Conservation (phyloP, 73 alveolate genomes). For the Tetrahymena elliotti region DNA sequence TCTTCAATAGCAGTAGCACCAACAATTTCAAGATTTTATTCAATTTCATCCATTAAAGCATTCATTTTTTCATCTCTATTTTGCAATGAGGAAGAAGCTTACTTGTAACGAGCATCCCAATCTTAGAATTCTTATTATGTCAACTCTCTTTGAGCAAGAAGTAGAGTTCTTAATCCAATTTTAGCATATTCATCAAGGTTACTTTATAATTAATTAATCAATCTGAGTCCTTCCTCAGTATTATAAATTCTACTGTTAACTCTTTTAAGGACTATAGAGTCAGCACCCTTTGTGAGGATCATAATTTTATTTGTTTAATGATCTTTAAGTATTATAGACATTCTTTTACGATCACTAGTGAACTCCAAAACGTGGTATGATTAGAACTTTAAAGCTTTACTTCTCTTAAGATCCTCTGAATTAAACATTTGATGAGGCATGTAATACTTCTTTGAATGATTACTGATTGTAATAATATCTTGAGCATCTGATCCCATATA, state of each 20-base stretch:
- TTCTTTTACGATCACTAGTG: slow-evolving; percentile 53
- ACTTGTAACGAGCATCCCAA: slow-evolving; percentile 55
- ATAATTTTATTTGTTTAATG: slow-evolving; percentile 31
- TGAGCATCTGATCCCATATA: slow-evolving; percentile 45
- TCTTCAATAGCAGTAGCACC: slow-evolving; percentile 98
- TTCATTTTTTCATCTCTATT: slow-evolving; percentile 35
- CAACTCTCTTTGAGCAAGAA: slow-evolving; percentile 68
- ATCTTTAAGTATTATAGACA: slow-evolving; percentile 76
- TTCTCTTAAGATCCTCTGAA: neutral
- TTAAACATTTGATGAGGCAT: neutral
- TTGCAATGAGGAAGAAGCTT: slow-evolving; percentile 26
- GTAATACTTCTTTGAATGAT: slow-evolving; percentile 11
- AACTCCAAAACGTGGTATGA: slow-evolving; percentile 18
- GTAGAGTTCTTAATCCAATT: slow-evolving; percentile 90
- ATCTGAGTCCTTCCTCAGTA: neutral
- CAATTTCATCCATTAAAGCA: slow-evolving; percentile 64
- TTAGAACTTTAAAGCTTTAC: slow-evolving; percentile 24
- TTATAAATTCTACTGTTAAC: slow-evolving; percentile 2
- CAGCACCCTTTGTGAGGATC: slow-evolving; percentile 91
- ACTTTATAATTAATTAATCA: neutral
- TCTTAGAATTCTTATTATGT: slow-evolving; percentile 38
- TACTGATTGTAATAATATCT: slow-evolving; percentile 29
- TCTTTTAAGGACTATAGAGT: slow-evolving; percentile 66
- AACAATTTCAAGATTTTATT: slow-evolving; percentile 65
- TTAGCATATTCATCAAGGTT: slow-evolving; percentile 62